A percentile compares a stretch with the other conserved stretches of the same genome.
Evolutionary conservation across 345 rosid species (phyloP).

Genomic region (Moringa oleifera): DNA sequence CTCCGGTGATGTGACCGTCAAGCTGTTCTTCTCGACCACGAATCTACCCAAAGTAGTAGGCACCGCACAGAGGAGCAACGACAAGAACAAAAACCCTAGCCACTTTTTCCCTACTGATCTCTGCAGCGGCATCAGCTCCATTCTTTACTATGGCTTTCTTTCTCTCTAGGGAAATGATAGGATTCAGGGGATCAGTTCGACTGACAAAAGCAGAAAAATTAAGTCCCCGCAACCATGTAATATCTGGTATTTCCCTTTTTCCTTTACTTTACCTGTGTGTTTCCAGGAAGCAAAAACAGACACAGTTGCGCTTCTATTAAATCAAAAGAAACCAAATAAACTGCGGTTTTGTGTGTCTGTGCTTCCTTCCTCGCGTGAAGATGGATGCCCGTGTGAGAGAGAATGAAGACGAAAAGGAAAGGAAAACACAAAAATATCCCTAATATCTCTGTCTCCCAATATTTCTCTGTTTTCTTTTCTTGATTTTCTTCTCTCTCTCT

Average conservation of each 20-base stretch:
- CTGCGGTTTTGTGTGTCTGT: too few relatives aligned
- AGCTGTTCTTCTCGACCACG: conserved; percentile 96
- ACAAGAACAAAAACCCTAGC: conserved; percentile 35
- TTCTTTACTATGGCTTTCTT: not conserved
- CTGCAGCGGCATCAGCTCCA: conserved; percentile 16
- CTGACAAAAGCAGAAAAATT: not conserved
- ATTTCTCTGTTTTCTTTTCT: too few relatives aligned
- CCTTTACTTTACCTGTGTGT: too few relatives aligned
- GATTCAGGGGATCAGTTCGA: conserved; percentile 1
- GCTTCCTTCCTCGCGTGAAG: too few relatives aligned
- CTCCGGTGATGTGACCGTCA: conserved; percentile 85
- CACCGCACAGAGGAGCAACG: conserved; percentile 8
- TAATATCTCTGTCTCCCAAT: too few relatives aligned
- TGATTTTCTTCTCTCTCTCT: too few relatives aligned
- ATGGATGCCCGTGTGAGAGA: too few relatives aligned
- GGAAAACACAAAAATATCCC: too few relatives aligned
- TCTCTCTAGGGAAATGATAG: not conserved
- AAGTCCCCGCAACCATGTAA: not conserved
- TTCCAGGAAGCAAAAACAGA: not conserved
- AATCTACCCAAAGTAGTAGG: conserved; percentile 40
- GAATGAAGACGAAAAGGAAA: too few relatives aligned
- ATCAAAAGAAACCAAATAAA: too few relatives aligned
- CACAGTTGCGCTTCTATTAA: too few relatives aligned
- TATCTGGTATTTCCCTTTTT: not conserved
- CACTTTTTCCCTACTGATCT: conserved; percentile 14